Conservation (phyloP, 2,329 filamentous ascomycete genomes). For the Boeremia exigua region DNA sequence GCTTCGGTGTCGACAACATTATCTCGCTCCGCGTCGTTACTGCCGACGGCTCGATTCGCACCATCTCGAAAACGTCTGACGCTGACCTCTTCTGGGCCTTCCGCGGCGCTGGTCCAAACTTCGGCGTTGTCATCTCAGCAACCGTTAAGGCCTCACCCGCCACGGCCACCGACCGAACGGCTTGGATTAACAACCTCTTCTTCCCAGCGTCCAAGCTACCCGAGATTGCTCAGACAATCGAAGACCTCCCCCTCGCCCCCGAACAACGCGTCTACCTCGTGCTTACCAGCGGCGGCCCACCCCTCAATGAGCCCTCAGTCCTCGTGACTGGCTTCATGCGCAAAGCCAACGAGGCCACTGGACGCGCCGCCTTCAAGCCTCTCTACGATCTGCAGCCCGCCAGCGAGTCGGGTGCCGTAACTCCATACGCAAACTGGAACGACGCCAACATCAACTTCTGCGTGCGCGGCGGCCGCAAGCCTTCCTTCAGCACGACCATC, state of each 20-base stretch:
- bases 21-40: conserved; percentile 34
- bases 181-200: conserved; percentile 34
- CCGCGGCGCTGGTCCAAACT: conserved; percentile 46
- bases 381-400: conserved; percentile 44
- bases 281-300: conserved; percentile 35
- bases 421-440: conserved; percentile 51
- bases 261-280: conserved; percentile 47
- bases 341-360: conserved; percentile 40
- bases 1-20: conserved; percentile 61
- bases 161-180: conserved; percentile 27
- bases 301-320: conserved; percentile 28
- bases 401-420: conserved; percentile 28
- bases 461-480: conserved; percentile 48
- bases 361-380: conserved; percentile 44
- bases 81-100: conserved; percentile 48
- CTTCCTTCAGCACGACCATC: conserved; percentile 46
- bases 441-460: conserved; percentile 49
- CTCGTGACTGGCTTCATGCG: conserved; percentile 44
- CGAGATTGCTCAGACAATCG: conserved; percentile 45
- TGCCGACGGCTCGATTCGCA: conserved; percentile 38
- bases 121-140: conserved; percentile 47
- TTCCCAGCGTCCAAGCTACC: conserved; percentile 39
- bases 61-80: conserved; percentile 32
- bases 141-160: conserved; percentile 45
- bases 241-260: conserved; percentile 46